Evolutionary conservation across 805 yeast genomes (phyloP).

Genomic region (Cyberlindnera saturnus): DNA sequence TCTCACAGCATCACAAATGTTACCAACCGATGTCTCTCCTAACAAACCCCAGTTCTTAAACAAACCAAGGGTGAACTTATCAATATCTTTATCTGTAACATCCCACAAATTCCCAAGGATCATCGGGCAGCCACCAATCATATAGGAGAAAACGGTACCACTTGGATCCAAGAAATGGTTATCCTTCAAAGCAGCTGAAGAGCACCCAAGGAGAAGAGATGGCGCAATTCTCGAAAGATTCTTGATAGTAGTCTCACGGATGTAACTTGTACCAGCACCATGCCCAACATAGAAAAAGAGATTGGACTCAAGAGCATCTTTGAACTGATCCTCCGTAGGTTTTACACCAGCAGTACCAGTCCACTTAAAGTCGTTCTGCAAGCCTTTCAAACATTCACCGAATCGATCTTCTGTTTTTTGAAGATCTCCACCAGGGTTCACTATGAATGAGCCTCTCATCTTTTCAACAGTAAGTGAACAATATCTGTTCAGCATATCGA

Average conservation of each 20-base stretch:
- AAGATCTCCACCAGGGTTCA: slow-evolving; percentile 83
- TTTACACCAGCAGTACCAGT: slow-evolving; percentile 43
- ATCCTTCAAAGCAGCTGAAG: slow-evolving; percentile 64
- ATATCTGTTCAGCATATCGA: slow-evolving; percentile 27
- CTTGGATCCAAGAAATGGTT: slow-evolving; percentile 61
- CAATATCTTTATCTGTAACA: slow-evolving; percentile 94
- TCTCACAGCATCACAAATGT: slow-evolving; percentile 51
- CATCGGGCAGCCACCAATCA: slow-evolving; percentile 78
- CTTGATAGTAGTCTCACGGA: slow-evolving; percentile 50
- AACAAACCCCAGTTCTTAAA: slow-evolving; percentile 64
- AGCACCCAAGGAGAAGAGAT: slow-evolving; percentile 76
- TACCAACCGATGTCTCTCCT: slow-evolving; percentile 9
- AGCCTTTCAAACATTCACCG: slow-evolving; percentile 32
- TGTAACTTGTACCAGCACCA: slow-evolving; percentile 90
- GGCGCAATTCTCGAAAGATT: slow-evolving; percentile 44
- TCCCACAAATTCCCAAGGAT: slow-evolving; percentile 90
- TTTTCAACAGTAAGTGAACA: slow-evolving; percentile 17
- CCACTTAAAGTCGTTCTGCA: slow-evolving; percentile 36
- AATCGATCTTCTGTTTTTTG: slow-evolving; percentile 57
- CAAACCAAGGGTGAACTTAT: slow-evolving; percentile 58
- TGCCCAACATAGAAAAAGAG: slow-evolving; percentile 84
- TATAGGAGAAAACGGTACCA: slow-evolving; percentile 73
- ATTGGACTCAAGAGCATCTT: slow-evolving; percentile 36
- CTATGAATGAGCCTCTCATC: slow-evolving; percentile 47
- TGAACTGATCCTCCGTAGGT: slow-evolving; percentile 54